A percentile compares a stretch with the other conserved stretches of the same genome.
Evolutionary conservation across 306 rosid genomes (phyloP).

Genomic region (Hippophae gyantsensis): DNA sequence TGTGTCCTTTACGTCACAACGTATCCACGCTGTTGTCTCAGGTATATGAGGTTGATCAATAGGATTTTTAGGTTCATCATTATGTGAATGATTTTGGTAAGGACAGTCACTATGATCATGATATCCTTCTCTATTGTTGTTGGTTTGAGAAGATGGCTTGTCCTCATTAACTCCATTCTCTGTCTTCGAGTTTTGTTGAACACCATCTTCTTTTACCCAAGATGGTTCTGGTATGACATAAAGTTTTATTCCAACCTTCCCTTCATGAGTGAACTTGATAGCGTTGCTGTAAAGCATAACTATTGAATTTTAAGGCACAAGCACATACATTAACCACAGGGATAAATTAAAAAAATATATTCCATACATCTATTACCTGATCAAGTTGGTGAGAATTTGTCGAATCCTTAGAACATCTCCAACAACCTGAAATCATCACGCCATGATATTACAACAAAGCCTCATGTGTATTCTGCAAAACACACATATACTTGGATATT

Average conservation of each 20-base stretch:
- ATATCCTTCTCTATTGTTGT: conserved; percentile 23
- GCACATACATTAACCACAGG: neutral
- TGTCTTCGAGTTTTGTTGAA: conserved; percentile 23
- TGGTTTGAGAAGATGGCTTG: conserved; percentile 27
- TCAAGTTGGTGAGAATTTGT: conserved; percentile 83
- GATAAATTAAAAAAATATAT: too few relatives aligned
- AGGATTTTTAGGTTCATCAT: conserved; percentile 42
- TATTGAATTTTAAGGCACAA: conserved; percentile 1
- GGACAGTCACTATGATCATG: conserved; percentile 25
- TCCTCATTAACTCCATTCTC: conserved; percentile 46
- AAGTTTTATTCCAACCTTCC: conserved; percentile 81
- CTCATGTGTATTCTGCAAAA: neutral
- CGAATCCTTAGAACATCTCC: conserved; percentile 93
- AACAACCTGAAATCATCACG: conserved; percentile 44
- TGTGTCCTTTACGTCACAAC: conserved; percentile 87
- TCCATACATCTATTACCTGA: conserved; percentile 40
- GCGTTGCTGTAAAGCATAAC: conserved; percentile 60
- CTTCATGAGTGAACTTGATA: conserved; percentile 90
- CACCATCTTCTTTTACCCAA: conserved; percentile 36
- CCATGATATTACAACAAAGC: neutral
- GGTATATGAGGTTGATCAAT: conserved; percentile 29
- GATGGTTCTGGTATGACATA: conserved; percentile 51
- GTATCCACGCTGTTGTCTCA: conserved; percentile 75
- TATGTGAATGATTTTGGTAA: conserved; percentile 25
- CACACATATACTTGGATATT: too few relatives aligned